Evolutionary conservation across 305 asterid species (phyloP), one percentile per base, ranked within the genome.

Genomic region (Solanum aculeatissimum): DNA sequence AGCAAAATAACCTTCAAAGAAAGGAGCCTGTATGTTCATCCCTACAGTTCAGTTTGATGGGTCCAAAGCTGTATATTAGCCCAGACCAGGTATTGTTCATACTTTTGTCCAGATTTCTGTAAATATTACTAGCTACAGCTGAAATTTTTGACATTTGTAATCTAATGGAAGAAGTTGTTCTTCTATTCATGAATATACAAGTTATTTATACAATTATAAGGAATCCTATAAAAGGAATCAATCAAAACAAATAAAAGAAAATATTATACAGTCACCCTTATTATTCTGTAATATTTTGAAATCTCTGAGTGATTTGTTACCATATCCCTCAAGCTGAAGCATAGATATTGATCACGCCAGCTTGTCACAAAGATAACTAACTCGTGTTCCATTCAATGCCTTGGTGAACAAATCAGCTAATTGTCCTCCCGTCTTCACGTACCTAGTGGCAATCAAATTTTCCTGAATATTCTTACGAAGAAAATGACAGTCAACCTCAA

Each of bases 41-140:
- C 71, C 97, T 97, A 71, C 98, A 95, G 86, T 95, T 97, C 92
- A 97, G 99, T 86, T 91, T 97, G 90, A 97, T 97, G 97, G 98
- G 99, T 49, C 98, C 99, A 80, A 97, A 97, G 90, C 98, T 97
- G 43, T 94, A 92, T 81, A 91, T 97, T 83, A 94, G 98, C 88
- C 96, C 96, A 14, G 98, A 97, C 91, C 99, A 97, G 99, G 99
- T 97, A 91, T 55, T 35, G 57, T 53, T 58, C 62, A 57, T 4
- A 18, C 40, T 49, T 47, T 29, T 53, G 23, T 77, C 38, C 23
- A 38, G 27, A 60, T 82, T 81, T 43, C 9, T 40, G 14, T 54
- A 47, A 62, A 60, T 29, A 62, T 72, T 49, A 35, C 25, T 38
- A 6, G n/a, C 55, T 66, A 55, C 32, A 18, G 27, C 40, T 27